These are phyloP conservation scores for Patellifolia procumbens DNA, from an alignment of 179 eudicot species.

Conservation along the genomic window DNA sequence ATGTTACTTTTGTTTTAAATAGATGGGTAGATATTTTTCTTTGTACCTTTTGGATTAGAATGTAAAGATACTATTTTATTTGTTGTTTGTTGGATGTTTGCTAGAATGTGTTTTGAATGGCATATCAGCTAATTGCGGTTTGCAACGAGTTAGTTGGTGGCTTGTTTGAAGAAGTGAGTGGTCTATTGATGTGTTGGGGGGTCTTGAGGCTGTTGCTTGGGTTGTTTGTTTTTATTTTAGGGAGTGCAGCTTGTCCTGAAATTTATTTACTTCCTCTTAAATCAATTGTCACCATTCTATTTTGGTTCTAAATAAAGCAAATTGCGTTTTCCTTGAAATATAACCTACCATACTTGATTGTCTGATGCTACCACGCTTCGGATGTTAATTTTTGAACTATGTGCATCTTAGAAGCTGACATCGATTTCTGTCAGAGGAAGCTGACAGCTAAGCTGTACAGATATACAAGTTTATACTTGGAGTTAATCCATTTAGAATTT, in stretches of 20 bases:
- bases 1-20: too few species aligned
- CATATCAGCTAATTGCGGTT: not conserved
- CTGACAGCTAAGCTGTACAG: too few species aligned
- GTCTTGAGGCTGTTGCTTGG: not conserved
- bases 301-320: not conserved
- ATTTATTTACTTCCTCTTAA: not conserved
- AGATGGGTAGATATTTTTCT: too few species aligned
- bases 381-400: not conserved
- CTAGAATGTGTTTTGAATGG: not conserved
- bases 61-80: not conserved
- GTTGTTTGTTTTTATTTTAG: not conserved
- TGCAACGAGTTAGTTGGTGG: too few species aligned
- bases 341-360: not conserved
- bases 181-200: not conserved
- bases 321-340: not conserved
- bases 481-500: too few species aligned
- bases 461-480: not conserved
- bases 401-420: not conserved
- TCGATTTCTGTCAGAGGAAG: not conserved
- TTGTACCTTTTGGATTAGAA: too few species aligned
- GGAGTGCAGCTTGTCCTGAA: not conserved
- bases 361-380: not conserved
- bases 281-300: too few species aligned
- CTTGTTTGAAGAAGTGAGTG: not conserved
- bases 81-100: not conserved